Evolutionary conservation across 108 stramenopile genomes (phyloP).

Genomic region (Nannochloropsis granulata): DNA sequence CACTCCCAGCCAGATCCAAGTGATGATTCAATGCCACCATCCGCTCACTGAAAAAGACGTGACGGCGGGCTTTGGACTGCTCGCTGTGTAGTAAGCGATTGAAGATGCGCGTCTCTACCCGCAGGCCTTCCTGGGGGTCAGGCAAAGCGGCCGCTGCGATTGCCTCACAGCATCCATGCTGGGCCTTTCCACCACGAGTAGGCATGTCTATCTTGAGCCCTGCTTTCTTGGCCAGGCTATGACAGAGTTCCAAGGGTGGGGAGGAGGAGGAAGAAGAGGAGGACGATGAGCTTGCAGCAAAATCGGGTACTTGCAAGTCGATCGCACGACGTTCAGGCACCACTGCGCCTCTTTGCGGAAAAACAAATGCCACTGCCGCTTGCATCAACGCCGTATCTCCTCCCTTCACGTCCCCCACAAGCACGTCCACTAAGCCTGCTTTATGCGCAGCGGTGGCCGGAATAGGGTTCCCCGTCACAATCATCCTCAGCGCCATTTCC

Average conservation of each 20-base stretch:
- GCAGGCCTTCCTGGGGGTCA: conserved; percentile 16
- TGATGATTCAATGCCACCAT: conserved; percentile 30
- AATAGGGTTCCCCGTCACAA: conserved; percentile 56
- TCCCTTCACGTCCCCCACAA: not conserved
- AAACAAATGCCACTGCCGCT: not conserved
- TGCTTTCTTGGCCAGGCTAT: conserved; percentile 45
- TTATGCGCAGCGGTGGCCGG: not conserved
- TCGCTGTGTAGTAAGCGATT: conserved; percentile 38
- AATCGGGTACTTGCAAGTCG: not conserved
- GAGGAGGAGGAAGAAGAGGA: not conserved
- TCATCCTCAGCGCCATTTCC: conserved; percentile 57
- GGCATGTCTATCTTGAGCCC: conserved; percentile 46
- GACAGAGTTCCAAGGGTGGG: not conserved
- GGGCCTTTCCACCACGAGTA: conserved; percentile 53
- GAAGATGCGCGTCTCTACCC: conserved; percentile 43
- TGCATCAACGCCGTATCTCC: not conserved
- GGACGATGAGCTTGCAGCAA: not conserved
- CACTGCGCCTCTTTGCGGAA: not conserved
- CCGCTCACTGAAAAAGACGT: conserved; percentile 87
- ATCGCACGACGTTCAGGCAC: not conserved
- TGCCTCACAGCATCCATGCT: conserved; percentile 53
- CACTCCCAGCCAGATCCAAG: not conserved
- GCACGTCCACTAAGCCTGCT: not conserved
- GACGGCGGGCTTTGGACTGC: conserved; percentile 65
- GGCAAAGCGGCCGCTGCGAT: conserved; percentile 48